Conservation (phyloP, 306 rosid genomes). For the Urtica urens region DNA sequence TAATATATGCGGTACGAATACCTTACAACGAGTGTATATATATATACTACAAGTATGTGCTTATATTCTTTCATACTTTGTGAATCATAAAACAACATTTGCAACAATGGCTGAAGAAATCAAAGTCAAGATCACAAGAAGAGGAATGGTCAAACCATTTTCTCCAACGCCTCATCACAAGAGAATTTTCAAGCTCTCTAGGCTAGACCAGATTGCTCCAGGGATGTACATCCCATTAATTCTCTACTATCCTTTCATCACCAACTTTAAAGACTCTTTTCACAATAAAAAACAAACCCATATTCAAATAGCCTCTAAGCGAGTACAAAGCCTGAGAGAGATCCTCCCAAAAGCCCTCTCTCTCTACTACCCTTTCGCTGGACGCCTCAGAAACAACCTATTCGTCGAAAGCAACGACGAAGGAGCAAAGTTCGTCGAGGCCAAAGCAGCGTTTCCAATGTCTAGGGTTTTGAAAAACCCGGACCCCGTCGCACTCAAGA, state of each 20-base stretch:
- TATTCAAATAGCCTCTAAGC: neutral
- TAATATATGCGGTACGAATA: too few species aligned
- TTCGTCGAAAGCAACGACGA: constrained; percentile 35
- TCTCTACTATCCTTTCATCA: constrained; percentile 22
- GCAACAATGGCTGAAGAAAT: too few species aligned
- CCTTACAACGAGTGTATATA: too few species aligned
- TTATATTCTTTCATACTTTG: too few species aligned
- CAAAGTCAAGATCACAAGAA: constrained; percentile 8
- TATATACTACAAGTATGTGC: too few species aligned
- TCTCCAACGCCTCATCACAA: constrained; percentile 19
- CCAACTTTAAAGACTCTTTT: too few species aligned
- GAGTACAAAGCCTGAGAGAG: constrained; percentile 18
- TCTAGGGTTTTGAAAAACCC: constrained; percentile 10
- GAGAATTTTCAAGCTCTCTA: constrained; percentile 15
- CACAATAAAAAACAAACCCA: neutral
- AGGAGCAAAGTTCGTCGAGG: constrained; percentile 21
- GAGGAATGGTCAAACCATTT: constrained; percentile 19
- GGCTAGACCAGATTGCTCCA: constrained; percentile 12
- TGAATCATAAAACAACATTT: too few species aligned
- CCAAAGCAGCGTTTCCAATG: constrained; percentile 15
- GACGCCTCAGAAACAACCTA: constrained; percentile 21
- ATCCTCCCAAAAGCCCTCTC: constrained; percentile 37
- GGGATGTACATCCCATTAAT: constrained; percentile 11
- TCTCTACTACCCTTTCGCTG: constrained; percentile 38
- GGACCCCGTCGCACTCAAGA: constrained; percentile 11